These are phyloP conservation scores for Fraxinus americana DNA, from an alignment of 257 asterid genomes.

Conservation along the genomic window DNA sequence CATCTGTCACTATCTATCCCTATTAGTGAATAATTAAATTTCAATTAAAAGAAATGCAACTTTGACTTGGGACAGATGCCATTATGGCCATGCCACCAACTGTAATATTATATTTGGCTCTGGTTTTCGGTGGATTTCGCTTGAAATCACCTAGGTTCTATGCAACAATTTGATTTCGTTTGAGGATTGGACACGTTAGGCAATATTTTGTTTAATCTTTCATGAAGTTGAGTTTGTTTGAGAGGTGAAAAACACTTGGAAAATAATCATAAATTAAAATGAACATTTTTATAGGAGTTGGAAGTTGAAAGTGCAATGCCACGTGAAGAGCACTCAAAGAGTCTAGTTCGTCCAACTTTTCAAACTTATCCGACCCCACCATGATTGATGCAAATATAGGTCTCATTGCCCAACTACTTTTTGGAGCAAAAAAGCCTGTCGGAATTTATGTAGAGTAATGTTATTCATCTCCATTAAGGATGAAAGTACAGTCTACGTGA, in stretches of 20 bases:
- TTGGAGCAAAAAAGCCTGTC: background rate
- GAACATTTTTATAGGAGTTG: conserved; percentile 12
- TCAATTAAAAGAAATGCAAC: background rate
- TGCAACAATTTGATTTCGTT: too few species aligned
- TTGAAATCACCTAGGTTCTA: too few species aligned
- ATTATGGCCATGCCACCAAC: background rate
- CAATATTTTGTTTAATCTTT: too few species aligned
- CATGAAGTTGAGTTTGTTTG: background rate
- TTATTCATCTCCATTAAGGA: too few species aligned
- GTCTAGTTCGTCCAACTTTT: background rate
- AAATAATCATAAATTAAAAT: background rate
- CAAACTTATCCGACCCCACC: conserved; percentile 5
- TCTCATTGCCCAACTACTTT: background rate
- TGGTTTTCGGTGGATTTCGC: too few species aligned
- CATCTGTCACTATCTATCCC: too few species aligned
- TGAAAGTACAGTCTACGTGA: too few species aligned
- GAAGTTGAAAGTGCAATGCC: conserved; percentile 18
- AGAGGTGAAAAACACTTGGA: background rate
- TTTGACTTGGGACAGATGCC: background rate
- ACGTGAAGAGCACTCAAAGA: conserved; percentile 23
- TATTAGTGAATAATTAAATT: too few species aligned
- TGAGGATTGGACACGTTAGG: too few species aligned
- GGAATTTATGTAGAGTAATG: background rate
- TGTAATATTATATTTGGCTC: background rate
- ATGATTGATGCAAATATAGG: background rate